These are phyloP conservation scores for Wickerhamomyces alni DNA, from an alignment of 805 yeast species.

Conservation along the genomic window DNA sequence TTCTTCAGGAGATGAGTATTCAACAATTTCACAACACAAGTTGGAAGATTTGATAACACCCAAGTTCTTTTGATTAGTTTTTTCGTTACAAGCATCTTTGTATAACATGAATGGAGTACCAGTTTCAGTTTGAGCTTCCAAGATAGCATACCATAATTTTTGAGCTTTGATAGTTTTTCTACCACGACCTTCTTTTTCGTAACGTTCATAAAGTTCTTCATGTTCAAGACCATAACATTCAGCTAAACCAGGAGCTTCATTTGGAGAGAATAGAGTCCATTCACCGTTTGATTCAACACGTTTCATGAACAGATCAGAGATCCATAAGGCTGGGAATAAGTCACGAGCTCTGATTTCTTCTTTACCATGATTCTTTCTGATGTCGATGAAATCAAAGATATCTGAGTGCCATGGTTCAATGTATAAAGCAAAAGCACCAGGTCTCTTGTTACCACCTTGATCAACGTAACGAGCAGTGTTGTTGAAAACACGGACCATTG, in stretches of 20 bases:
- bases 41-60: constrained; percentile 93
- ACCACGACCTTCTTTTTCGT: constrained; percentile 67
- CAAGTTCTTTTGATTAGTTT: constrained; percentile 87
- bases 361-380: constrained; percentile 92
- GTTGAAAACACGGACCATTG: constrained; percentile 93
- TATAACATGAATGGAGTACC: constrained; percentile 94
- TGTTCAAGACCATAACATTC: constrained; percentile 87
- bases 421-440: constrained; percentile 94
- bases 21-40: constrained; percentile 91
- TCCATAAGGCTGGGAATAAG: constrained; percentile 89
- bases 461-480: constrained; percentile 96
- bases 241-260: constrained; percentile 79
- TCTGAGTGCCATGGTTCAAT: constrained; percentile 98
- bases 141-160: constrained; percentile 82
- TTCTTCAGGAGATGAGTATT: constrained; percentile 85
- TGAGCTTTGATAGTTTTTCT: constrained; percentile 76
- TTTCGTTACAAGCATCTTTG: constrained; percentile 86
- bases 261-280: constrained; percentile 90
- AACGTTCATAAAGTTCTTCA: constrained; percentile 59
- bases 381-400: constrained; percentile 77
- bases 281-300: constrained; percentile 72
- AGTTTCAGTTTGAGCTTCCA: constrained; percentile 93
- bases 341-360: constrained; percentile 94
- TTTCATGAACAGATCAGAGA: constrained; percentile 91
- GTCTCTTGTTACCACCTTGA: constrained; percentile 97